Percentiles rank a stretch among this genome's conserved stretches.
These are phyloP conservation scores for Daldinia grandis DNA, from an alignment of 495 filamentous ascomycete genomes.

Conservation along the genomic window DNA sequence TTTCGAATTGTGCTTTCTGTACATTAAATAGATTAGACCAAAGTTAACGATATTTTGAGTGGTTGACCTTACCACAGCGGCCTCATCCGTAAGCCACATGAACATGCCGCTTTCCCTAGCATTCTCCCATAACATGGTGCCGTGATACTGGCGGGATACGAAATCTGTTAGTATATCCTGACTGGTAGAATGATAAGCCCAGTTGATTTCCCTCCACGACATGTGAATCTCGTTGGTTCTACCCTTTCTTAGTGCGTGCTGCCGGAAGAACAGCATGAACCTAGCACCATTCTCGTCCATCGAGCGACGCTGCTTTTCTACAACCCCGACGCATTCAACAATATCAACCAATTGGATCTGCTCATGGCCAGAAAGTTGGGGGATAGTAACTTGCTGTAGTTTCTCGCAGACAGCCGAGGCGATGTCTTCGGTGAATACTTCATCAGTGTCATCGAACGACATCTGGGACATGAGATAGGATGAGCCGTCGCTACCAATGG, in stretches of 20 bases:
- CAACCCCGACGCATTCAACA: constrained; percentile 85
- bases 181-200: constrained; percentile 90
- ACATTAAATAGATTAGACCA: constrained; percentile 14
- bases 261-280: constrained; percentile 88
- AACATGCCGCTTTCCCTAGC: constrained; percentile 90
- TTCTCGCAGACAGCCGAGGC: constrained; percentile 78
- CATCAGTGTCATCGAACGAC: constrained; percentile 62
- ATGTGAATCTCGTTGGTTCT: constrained; percentile 72
- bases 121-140: constrained; percentile 80
- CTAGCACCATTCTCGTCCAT: constrained; percentile 94
- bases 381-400: constrained; percentile 76
- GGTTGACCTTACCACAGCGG: constrained; percentile 71
- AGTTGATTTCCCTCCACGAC: constrained; percentile 92
- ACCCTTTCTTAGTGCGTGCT: constrained; percentile 76
- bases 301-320: constrained; percentile 87
- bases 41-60: neutral
- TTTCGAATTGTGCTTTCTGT: constrained; percentile 82
- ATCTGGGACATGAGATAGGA: constrained; percentile 42
- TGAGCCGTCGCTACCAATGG: constrained; percentile 23
- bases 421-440: constrained; percentile 74
- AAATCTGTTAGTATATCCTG: constrained; percentile 94
- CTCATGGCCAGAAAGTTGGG: constrained; percentile 84
- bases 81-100: constrained; percentile 87
- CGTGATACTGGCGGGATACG: constrained; percentile 81
- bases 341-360: constrained; percentile 90